Percentiles rank a stretch among this genome's conserved stretches.
These are phyloP conservation scores for Hortaea werneckii DNA, from an alignment of 2,329 filamentous ascomycete species.

Conservation along the genomic window DNA sequence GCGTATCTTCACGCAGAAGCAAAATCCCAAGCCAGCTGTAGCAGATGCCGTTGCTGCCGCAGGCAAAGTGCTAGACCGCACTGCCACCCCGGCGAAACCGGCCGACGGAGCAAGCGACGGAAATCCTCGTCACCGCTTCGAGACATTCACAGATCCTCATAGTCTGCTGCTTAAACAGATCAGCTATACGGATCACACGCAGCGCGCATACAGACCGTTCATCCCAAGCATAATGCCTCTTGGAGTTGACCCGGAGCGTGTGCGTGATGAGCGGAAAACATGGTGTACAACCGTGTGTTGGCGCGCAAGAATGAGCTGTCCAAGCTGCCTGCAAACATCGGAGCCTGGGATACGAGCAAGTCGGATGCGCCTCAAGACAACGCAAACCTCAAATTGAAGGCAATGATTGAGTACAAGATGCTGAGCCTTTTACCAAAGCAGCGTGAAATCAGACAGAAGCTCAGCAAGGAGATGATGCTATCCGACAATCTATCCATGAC, in stretches of 20 bases:
- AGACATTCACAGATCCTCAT: slow-evolving; percentile 67
- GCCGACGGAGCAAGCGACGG: slow-evolving; percentile 23
- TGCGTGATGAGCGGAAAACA: slow-evolving; percentile 80
- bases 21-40: slow-evolving; percentile 41
- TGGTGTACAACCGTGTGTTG: slow-evolving; percentile 82
- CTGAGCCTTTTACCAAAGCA: slow-evolving; percentile 83
- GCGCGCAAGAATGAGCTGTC: slow-evolving; percentile 78
- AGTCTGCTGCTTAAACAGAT: slow-evolving; percentile 49
- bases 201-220: slow-evolving; percentile 64
- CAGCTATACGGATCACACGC: slow-evolving; percentile 68
- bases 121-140: slow-evolving; percentile 44
- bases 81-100: slow-evolving; percentile 30
- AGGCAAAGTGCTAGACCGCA: slow-evolving; percentile 43
- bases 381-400: slow-evolving; percentile 75
- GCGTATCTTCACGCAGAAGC: slow-evolving; percentile 66
- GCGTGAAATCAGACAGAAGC: slow-evolving; percentile 70
- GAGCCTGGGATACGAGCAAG: slow-evolving; percentile 69
- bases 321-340: slow-evolving; percentile 72
- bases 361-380: slow-evolving; percentile 62
- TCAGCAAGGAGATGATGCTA: slow-evolving; percentile 85
- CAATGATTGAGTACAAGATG: slow-evolving; percentile 91
- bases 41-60: slow-evolving; percentile 33
- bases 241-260: slow-evolving; percentile 75
- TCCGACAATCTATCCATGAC: slow-evolving; percentile 97
- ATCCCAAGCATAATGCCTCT: slow-evolving; percentile 83